A percentile compares a stretch with the other conserved stretches of the same genome.
These are phyloP conservation scores for Aspergillus ochraceus DNA, from an alignment of 2,329 filamentous ascomycete species.

Conservation along the genomic window DNA sequence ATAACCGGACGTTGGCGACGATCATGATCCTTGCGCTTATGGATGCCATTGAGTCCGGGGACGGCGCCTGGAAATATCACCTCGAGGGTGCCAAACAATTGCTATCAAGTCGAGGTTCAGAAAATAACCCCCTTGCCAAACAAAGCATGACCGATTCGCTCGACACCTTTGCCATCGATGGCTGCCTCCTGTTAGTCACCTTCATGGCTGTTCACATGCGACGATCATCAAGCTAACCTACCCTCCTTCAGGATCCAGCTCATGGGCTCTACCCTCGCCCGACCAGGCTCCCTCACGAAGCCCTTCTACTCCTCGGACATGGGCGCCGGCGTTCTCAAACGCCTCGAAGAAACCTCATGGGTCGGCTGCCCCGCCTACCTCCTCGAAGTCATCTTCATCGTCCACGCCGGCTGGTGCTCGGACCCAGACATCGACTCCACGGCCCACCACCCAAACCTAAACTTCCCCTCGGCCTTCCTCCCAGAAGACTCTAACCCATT, in stretches of 20 bases:
- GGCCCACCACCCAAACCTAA: constrained; percentile 26
- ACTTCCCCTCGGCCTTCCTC: constrained; percentile 29
- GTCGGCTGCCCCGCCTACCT: constrained; percentile 44
- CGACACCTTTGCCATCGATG: constrained; percentile 38
- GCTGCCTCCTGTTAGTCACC: constrained; percentile 35
- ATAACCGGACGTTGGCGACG: constrained; percentile 46
- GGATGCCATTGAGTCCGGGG: constrained; percentile 52
- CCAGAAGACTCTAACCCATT: constrained; percentile 28
- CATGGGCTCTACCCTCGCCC: constrained; percentile 44
- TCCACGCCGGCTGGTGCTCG: constrained; percentile 39
- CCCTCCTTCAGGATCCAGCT: constrained; percentile 35
- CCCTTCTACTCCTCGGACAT: constrained; percentile 40
- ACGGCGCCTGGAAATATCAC: constrained; percentile 53
- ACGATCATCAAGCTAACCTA: constrained; percentile 3
- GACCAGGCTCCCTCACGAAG: constrained; percentile 39
- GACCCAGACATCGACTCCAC: constrained; percentile 25
- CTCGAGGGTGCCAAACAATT: constrained; percentile 53
- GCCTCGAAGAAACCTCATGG: constrained; percentile 42
- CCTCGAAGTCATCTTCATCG: constrained; percentile 42
- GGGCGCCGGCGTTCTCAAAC: constrained; percentile 36
- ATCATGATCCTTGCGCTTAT: constrained; percentile 53
- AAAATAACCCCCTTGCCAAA: constrained; percentile 12
- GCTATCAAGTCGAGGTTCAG: constrained; percentile 39
- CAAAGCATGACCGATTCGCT: constrained; percentile 33
- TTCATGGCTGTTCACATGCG: neutral